A percentile compares a stretch with the other conserved stretches of the same genome.
phyloP scores from a whole-genome alignment of 148 eudicot genomes.

The Cornus controversa region DNA sequence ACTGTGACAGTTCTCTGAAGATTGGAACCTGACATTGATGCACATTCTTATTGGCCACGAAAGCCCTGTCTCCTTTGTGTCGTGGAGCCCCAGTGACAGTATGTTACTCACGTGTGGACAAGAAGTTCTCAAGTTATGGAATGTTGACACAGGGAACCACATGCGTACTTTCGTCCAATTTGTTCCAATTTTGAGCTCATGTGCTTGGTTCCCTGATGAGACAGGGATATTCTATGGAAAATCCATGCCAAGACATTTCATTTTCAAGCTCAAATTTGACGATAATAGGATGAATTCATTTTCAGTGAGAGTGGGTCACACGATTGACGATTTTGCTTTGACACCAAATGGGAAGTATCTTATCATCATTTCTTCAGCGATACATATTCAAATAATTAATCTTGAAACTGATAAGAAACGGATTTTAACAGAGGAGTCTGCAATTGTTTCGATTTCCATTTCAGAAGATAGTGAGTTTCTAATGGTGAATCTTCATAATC shows the following conservation, averaged over 20 bases:
- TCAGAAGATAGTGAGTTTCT: not conserved
- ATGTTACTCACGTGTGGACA: not conserved
- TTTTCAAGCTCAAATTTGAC: not conserved
- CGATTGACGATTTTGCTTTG: not conserved
- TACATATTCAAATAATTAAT: too few species aligned
- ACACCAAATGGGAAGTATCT: not conserved
- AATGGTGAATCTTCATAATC: not conserved
- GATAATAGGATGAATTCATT: not conserved
- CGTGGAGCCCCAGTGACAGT: not conserved
- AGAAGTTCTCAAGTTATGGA: not conserved
- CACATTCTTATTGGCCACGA: not conserved
- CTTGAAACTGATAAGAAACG: not conserved
- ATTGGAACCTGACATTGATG: not conserved
- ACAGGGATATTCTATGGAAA: not conserved
- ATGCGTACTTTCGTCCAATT: too few species aligned
- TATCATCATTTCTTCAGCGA: not conserved
- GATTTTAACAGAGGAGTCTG: not conserved
- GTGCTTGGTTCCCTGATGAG: not conserved
- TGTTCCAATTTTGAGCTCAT: not conserved
- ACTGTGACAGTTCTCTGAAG: not conserved
- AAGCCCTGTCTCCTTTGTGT: not conserved
- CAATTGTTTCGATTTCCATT: not conserved
- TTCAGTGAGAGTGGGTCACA: not conserved
- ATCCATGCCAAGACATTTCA: not conserved
- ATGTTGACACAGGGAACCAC: not conserved